A percentile compares a stretch with the other conserved stretches of the same genome.
These are phyloP conservation scores for Theobroma cacao DNA, from an alignment of 345 rosid species.

Conservation along the genomic window DNA sequence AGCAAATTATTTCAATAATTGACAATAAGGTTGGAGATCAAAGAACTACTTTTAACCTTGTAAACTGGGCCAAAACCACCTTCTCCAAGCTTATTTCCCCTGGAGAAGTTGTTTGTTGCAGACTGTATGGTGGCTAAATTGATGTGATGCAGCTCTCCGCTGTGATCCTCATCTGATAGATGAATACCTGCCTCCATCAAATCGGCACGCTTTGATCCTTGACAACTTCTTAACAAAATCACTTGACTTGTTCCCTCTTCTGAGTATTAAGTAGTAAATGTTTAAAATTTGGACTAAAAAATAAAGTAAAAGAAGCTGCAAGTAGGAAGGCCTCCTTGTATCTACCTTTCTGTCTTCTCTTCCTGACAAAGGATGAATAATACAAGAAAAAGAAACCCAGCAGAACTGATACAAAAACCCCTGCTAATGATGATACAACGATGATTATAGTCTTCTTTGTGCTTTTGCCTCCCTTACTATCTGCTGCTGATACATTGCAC, in stretches of 20 bases:
- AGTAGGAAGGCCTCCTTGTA: background rate
- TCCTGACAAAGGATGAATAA: constrained; percentile 22
- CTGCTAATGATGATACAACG: constrained; percentile 9
- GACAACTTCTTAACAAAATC: constrained; percentile 19
- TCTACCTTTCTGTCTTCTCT: constrained; percentile 27
- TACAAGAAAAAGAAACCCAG: constrained; percentile 30
- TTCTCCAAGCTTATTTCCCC: constrained; percentile 48
- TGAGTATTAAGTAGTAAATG: background rate
- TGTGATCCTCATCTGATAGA: constrained; percentile 17
- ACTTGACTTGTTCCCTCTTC: constrained; percentile 26
- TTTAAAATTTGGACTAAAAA: background rate
- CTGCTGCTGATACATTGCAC: background rate
- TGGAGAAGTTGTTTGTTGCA: constrained; percentile 45
- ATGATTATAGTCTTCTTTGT: constrained; percentile 20
- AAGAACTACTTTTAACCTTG: constrained; percentile 21
- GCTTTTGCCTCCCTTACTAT: constrained; percentile 22
- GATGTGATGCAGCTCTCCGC: constrained; percentile 29
- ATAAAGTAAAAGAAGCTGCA: background rate
- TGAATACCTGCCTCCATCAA: constrained; percentile 6
- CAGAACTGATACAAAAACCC: constrained; percentile 15
- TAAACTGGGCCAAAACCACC: constrained; percentile 61
- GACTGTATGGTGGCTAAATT: constrained; percentile 18
- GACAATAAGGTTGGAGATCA: background rate
- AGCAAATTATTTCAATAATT: background rate
- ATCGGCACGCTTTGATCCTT: constrained; percentile 3